Conservation (phyloP, 495 filamentous ascomycete genomes). For the Cenococcum geophilum region DNA sequence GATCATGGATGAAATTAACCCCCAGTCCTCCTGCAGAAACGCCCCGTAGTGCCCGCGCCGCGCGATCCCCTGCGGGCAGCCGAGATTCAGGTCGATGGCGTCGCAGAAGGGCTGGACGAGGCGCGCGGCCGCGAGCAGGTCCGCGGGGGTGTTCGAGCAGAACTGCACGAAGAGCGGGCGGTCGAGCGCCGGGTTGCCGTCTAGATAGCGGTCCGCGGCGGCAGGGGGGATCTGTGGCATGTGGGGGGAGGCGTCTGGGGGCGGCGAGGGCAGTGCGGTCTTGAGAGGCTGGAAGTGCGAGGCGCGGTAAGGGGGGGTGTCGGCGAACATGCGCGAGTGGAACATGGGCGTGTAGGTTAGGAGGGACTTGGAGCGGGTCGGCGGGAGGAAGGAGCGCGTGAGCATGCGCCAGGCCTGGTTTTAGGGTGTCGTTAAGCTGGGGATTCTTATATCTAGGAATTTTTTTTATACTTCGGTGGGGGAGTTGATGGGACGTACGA, state of each 20-base stretch:
- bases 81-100: slow-evolving; percentile 92
- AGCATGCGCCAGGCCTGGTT: slow-evolving; percentile 88
- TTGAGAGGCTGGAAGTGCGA: slow-evolving; percentile 69
- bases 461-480: slow-evolving; percentile 21
- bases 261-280: slow-evolving; percentile 34
- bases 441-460: slow-evolving; percentile 21
- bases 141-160: slow-evolving; percentile 80
- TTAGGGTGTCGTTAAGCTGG: background rate
- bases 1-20: slow-evolving; percentile 72
- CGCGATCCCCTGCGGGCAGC: slow-evolving; percentile 97
- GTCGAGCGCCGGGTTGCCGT: slow-evolving; percentile 77
- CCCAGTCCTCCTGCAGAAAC: slow-evolving; percentile 90
- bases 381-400: slow-evolving; percentile 77
- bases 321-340: slow-evolving; percentile 76
- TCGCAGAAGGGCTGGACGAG: slow-evolving; percentile 80
- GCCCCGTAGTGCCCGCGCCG: slow-evolving; percentile 84
- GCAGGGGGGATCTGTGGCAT: slow-evolving; percentile 5
- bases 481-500: slow-evolving; percentile 56
- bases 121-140: slow-evolving; percentile 68
- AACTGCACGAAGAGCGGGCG: slow-evolving; percentile 94
- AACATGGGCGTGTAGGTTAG: slow-evolving; percentile 57
- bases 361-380: slow-evolving; percentile 46
- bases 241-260: slow-evolving; percentile 19
- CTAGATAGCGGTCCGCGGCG: slow-evolving; percentile 50
- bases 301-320: slow-evolving; percentile 66